Evolutionary conservation across 2,329 filamentous ascomycete genomes (phyloP).

Genomic region (Fusarium setosum): DNA sequence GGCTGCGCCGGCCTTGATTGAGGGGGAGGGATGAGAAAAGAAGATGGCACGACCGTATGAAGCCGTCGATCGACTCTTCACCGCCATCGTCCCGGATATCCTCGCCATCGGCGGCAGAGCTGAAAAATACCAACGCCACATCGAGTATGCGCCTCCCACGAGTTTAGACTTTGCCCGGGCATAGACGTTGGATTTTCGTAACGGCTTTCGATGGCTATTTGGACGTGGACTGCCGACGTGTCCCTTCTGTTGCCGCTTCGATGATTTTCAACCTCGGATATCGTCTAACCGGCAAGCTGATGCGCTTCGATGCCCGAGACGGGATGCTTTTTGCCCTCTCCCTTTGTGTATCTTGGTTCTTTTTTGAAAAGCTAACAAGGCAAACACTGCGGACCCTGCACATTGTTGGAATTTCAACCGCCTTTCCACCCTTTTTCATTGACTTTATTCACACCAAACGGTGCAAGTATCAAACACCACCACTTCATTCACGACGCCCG

Average conservation of each 20-base stretch:
- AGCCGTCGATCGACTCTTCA: background rate
- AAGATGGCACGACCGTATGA: too few species aligned
- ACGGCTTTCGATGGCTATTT: background rate
- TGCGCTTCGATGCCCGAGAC: background rate
- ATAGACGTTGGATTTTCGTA: background rate
- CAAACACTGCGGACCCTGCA: background rate
- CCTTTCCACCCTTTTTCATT: too few species aligned
- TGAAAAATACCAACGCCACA: conserved; percentile 1
- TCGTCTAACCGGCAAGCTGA: background rate
- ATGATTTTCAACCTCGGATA: background rate
- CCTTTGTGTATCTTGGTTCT: background rate
- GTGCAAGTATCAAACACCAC: too few species aligned
- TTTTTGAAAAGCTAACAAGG: background rate
- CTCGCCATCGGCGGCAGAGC: conserved; percentile 4
- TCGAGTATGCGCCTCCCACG: background rate
- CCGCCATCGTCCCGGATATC: background rate
- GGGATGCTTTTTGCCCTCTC: background rate
- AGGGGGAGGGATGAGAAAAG: conserved; percentile 8
- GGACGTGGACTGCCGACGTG: background rate
- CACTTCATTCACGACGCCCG: too few species aligned
- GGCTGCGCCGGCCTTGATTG: background rate
- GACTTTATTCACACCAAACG: too few species aligned
- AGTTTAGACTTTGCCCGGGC: background rate
- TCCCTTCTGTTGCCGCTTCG: background rate
- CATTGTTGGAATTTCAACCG: background rate